phyloP scores from a whole-genome alignment of 768 basidiomycete species.

The Suillus subluteus region DNA sequence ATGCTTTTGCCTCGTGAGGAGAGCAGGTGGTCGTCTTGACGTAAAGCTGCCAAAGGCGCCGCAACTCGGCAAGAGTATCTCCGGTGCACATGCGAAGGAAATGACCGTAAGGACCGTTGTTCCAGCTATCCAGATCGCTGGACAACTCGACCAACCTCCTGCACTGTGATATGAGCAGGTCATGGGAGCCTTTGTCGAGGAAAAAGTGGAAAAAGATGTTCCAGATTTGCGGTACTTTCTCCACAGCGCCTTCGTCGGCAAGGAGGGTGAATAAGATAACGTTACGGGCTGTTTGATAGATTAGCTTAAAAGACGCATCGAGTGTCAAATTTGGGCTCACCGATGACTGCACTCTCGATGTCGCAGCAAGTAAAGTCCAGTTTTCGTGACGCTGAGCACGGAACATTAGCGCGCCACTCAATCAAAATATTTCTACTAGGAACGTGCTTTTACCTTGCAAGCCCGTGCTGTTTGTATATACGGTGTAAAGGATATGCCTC shows the following conservation, averaged over 20 bases:
- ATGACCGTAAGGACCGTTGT: constrained; percentile 28
- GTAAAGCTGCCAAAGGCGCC: constrained; percentile 27
- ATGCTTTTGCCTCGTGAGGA: constrained; percentile 14
- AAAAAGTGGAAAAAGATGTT: constrained; percentile 36
- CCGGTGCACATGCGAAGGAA: constrained; percentile 28
- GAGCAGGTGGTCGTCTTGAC: constrained; percentile 18
- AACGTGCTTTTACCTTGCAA: background rate
- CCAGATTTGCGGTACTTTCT: constrained; percentile 27
- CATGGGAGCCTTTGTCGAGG: constrained; percentile 26
- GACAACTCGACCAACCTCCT: constrained; percentile 24
- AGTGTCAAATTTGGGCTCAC: constrained; percentile 17
- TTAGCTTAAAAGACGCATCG: background rate
- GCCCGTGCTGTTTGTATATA: constrained; percentile 25
- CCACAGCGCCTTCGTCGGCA: constrained; percentile 25
- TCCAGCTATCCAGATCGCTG: constrained; percentile 26
- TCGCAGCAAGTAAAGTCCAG: constrained; percentile 36
- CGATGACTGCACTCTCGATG: constrained; percentile 32
- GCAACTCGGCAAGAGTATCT: constrained; percentile 28
- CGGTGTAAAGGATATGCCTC: constrained; percentile 54
- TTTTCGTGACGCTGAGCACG: constrained; percentile 24
- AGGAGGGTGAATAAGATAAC: constrained; percentile 32
- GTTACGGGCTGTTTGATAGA: constrained; percentile 29
- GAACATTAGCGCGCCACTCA: background rate
- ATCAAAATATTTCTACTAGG: background rate
- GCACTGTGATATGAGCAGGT: constrained; percentile 33